These are phyloP conservation scores for Colletotrichum truncatum DNA, from an alignment of 2,329 filamentous ascomycete genomes.

Conservation along the genomic window DNA sequence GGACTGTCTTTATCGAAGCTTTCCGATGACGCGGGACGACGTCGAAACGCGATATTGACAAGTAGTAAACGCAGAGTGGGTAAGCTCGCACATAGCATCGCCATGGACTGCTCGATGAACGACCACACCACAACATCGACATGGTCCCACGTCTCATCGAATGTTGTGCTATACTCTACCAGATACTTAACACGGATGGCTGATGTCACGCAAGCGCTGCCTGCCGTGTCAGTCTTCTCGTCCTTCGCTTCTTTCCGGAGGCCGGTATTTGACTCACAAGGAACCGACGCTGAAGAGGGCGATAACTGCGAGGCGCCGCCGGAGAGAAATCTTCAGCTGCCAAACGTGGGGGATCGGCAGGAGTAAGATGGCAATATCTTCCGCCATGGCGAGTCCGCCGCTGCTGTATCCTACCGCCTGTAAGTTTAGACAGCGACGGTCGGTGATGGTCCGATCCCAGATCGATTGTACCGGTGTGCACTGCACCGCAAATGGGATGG, in stretches of 20 bases:
- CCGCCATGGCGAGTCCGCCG: too few species aligned
- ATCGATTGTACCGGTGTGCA: too few species aligned
- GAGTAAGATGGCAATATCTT: slow-evolving; percentile 1
- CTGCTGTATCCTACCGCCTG: too few species aligned
- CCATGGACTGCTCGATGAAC: background rate
- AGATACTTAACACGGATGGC: slow-evolving; percentile 4
- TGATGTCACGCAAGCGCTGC: background rate
- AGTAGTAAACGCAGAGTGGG: background rate
- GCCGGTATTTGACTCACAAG: background rate
- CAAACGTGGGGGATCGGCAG: slow-evolving; percentile 13
- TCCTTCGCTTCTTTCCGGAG: background rate
- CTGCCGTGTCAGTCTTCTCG: background rate
- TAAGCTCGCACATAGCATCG: background rate
- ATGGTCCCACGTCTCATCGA: background rate
- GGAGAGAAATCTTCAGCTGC: background rate
- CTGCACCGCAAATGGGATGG: too few species aligned
- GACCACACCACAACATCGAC: slow-evolving; percentile 1
- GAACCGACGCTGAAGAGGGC: slow-evolving; percentile 12
- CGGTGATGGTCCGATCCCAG: too few species aligned
- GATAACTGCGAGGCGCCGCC: background rate
- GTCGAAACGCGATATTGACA: background rate
- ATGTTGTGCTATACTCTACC: background rate
- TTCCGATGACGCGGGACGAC: background rate
- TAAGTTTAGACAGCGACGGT: too few species aligned
- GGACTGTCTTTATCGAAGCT: background rate